Percentiles rank a stretch among this genome's conserved stretches.
Evolutionary conservation across 1,284 basidiomycete genomes (phyloP).

Genomic region (Wallemia ichthyophaga): DNA sequence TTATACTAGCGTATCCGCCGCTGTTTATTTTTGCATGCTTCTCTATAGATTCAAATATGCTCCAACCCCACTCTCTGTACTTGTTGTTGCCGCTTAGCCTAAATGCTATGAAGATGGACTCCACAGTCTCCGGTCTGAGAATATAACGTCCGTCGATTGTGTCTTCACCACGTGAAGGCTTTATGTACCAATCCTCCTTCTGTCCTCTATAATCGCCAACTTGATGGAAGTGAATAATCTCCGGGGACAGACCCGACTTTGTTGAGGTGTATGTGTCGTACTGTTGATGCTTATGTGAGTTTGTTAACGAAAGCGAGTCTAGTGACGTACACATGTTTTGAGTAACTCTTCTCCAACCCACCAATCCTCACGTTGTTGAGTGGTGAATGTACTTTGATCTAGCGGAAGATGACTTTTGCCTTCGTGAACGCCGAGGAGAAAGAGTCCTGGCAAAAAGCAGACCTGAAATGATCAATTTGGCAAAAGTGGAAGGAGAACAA

Average conservation of each 20-base stretch:
- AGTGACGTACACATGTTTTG: conserved; percentile 29
- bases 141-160: conserved; percentile 68
- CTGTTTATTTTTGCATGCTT: conserved; percentile 38
- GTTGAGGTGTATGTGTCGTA: conserved; percentile 52
- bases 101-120: conserved; percentile 64
- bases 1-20: conserved; percentile 58
- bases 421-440: conserved; percentile 63
- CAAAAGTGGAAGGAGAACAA: not conserved
- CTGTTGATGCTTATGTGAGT: not conserved
- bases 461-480: conserved; percentile 11
- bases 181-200: conserved; percentile 59
- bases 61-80: conserved; percentile 64
- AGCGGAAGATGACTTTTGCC: conserved; percentile 34
- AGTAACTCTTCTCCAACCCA: conserved; percentile 46
- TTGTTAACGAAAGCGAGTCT: not conserved
- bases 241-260: conserved; percentile 34
- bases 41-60: conserved; percentile 67
- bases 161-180: conserved; percentile 23
- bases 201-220: conserved; percentile 16
- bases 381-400: conserved; percentile 24
- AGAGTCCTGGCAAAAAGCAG: conserved; percentile 71
- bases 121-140: conserved; percentile 74
- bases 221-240: conserved; percentile 48
- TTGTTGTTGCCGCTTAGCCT: conserved; percentile 50
- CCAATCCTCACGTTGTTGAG: conserved; percentile 41